Evolutionary conservation across 345 rosid species (phyloP).

Genomic region (Eucalyptus cloeziana): DNA sequence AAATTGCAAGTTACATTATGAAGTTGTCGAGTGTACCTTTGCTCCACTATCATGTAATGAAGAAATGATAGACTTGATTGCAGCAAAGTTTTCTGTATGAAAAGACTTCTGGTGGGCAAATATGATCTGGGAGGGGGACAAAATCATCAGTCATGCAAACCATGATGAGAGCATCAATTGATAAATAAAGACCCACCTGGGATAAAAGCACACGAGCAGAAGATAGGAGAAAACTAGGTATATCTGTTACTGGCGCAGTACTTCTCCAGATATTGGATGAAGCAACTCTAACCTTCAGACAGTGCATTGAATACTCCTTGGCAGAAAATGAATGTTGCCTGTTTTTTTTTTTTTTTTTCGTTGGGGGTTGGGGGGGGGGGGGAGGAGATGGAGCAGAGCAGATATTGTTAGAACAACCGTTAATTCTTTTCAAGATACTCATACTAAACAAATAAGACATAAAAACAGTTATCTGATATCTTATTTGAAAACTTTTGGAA

Average conservation of each 20-base stretch:
- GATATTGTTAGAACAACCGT: not conserved
- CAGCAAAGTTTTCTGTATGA: constrained; percentile 39
- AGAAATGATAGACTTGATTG: constrained; percentile 36
- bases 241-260: constrained; percentile 11
- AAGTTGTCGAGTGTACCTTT: constrained; percentile 24
- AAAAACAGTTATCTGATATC: not conserved
- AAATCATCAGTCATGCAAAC: not conserved
- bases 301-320: constrained; percentile 40
- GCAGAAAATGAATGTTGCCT: constrained; percentile 38
- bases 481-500: too few species aligned
- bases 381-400: not conserved
- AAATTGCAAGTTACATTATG: not conserved
- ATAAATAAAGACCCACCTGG: constrained; percentile 34
- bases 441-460: not conserved
- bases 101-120: constrained; percentile 56
- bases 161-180: not conserved
- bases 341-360: not conserved
- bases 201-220: constrained; percentile 47
- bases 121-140: constrained; percentile 43
- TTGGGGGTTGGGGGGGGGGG: not conserved
- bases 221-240: constrained; percentile 31
- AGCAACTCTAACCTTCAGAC: constrained; percentile 41
- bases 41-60: constrained; percentile 14
- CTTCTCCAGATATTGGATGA: constrained; percentile 49
- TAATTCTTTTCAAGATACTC: not conserved